Evolutionary conservation across 2,329 filamentous ascomycete genomes (phyloP), one percentile per base, ranked within the genome.

Genomic region (Aureobasidium sp.): DNA sequence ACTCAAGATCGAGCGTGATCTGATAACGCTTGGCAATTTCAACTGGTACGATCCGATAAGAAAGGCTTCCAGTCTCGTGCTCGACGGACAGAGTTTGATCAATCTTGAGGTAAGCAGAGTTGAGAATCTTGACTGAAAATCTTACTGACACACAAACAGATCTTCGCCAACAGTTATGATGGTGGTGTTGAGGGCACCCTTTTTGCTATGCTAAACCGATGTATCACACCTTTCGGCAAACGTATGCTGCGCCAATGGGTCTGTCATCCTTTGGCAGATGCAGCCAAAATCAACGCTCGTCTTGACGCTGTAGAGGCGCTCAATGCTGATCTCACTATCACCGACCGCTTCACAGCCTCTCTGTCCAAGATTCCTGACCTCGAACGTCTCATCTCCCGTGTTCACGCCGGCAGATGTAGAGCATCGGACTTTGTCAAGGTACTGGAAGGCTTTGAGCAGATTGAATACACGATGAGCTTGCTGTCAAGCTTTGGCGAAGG

Each of bases 181-280:
- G 91, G 90, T 6, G 83, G 88, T 12, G 67, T 77, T 0, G 86
- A 95, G 34, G 93, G 93, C 6, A 97, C 93, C 0, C 72, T 98
- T 1, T 98, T 97, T 69, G 80, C 80, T 48, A 81, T 98, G 58
- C 79, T 98, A 49, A 97, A 98, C 68, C 83, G 89, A 48, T 98
- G 93, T 66, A 85, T 96, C 57, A 97, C 93, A 3, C 91, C 93
- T 0, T 98, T 98, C 65, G 93, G 93, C 54, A 98, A 98, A 71
- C 86, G 93, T 10, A 82, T 95, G 68, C 90, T 98, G 68, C 86
- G 90, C 52, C 90, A 95, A 67, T 98, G 93, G 93, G 86, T 98
- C 2, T 97, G 91, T 63, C 93, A 98, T 68, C 93, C 93, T 2
- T 76, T 98, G 12, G 89, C 90, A 66, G 86, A 95, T 69, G 84